Conservation (phyloP, 306 rosid genomes). For the Adenanthera pavonina region DNA sequence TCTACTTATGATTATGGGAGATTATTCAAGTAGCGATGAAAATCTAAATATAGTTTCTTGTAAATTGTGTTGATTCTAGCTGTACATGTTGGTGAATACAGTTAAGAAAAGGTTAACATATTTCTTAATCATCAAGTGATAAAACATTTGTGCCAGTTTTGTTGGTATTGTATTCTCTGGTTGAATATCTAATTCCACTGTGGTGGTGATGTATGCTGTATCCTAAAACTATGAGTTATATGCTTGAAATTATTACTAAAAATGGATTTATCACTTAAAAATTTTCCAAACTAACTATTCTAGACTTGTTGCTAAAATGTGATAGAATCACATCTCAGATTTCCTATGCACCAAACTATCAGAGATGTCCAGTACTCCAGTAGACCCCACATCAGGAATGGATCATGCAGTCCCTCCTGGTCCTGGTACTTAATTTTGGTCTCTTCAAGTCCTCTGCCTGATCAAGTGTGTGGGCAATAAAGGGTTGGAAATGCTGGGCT, state of each 20-base stretch:
- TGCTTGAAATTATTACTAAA: constrained; percentile 1
- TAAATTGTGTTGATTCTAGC: constrained; percentile 1
- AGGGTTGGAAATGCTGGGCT: constrained; percentile 4
- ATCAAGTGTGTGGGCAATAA: constrained; percentile 10
- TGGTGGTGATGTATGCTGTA: constrained; percentile 17
- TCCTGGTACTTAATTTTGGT: not conserved
- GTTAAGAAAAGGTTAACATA: not conserved
- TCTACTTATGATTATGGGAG: constrained; percentile 14
- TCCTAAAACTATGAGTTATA: not conserved
- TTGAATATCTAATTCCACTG: constrained; percentile 7
- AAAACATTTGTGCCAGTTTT: constrained; percentile 2
- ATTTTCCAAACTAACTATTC: constrained; percentile 16
- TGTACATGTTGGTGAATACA: not conserved
- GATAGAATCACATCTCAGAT: not conserved
- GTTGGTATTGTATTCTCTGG: constrained; percentile 2
- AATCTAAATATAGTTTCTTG: not conserved
- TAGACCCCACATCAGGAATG: not conserved
- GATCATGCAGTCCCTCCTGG: not conserved
- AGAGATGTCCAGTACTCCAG: not conserved
- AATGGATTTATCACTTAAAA: not conserved
- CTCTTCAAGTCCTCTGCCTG: constrained; percentile 7
- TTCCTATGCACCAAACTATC: not conserved
- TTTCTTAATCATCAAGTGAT: constrained; percentile 8
- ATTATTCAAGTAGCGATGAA: constrained; percentile 13
- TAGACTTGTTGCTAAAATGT: constrained; percentile 17